A percentile compares a stretch with the other conserved stretches of the same genome.
Evolutionary conservation across 2,329 filamentous ascomycete genomes (phyloP).

Genomic region (Metarhizium robertsii): DNA sequence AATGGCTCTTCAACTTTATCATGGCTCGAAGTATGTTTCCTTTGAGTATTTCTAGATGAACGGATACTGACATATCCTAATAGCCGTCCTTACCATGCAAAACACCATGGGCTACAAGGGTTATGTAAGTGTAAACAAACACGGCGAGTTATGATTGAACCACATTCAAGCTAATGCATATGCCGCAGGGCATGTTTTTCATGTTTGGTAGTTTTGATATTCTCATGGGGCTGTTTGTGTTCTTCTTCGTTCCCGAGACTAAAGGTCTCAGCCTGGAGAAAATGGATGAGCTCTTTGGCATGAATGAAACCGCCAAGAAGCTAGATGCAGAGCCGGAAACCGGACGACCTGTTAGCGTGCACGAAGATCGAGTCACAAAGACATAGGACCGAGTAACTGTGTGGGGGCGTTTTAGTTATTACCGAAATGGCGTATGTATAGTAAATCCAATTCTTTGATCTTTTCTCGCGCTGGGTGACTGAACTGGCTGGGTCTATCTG

Average conservation of each 20-base stretch:
- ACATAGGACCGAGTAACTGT: background rate
- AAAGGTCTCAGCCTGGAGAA: slow-evolving; percentile 55
- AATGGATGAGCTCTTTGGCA: slow-evolving; percentile 58
- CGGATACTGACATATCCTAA: background rate
- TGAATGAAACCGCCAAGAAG: slow-evolving; percentile 33
- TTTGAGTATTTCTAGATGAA: background rate
- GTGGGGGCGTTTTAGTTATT: background rate
- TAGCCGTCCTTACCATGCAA: slow-evolving; percentile 57
- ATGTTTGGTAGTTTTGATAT: slow-evolving; percentile 60
- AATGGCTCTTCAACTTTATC: slow-evolving; percentile 69
- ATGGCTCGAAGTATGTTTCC: slow-evolving; percentile 44
- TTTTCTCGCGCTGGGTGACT: too few species aligned
- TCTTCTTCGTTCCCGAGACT: slow-evolving; percentile 61
- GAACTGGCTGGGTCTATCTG: too few species aligned
- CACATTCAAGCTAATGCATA: background rate
- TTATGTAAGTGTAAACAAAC: slow-evolving; percentile 22
- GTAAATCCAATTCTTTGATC: background rate
- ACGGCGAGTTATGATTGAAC: background rate
- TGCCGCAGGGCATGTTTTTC: slow-evolving; percentile 51
- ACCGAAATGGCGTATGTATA: background rate
- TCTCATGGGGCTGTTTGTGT: slow-evolving; percentile 55
- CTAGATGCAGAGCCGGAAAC: slow-evolving; percentile 21
- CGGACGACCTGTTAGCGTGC: slow-evolving; percentile 16
- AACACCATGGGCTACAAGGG: slow-evolving; percentile 35
- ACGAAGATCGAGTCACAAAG: slow-evolving; percentile 14